These are phyloP conservation scores for Candida koratica DNA, from an alignment of 805 yeast species.

Conservation along the genomic window DNA sequence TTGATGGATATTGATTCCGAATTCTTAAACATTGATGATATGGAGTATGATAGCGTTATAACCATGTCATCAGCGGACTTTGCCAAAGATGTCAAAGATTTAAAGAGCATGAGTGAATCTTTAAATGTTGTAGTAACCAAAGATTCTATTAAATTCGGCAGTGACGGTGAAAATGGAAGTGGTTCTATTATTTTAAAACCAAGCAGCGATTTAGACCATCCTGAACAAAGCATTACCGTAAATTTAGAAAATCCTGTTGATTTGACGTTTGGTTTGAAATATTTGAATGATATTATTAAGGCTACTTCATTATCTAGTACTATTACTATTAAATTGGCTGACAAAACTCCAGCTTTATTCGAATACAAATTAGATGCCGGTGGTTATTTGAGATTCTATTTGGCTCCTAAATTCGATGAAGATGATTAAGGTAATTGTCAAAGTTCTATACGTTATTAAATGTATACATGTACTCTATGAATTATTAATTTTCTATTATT, in stretches of 20 bases:
- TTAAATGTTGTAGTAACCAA: slow-evolving; percentile 82
- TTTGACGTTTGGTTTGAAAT: slow-evolving; percentile 86
- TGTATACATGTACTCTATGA: neutral
- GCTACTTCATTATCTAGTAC: slow-evolving; percentile 75
- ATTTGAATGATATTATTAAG: slow-evolving; percentile 85
- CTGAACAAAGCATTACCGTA: slow-evolving; percentile 70
- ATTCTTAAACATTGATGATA: slow-evolving; percentile 87
- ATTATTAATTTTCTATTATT: too few relatives aligned
- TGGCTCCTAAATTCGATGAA: slow-evolving; percentile 97
- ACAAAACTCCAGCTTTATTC: slow-evolving; percentile 88
- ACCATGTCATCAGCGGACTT: slow-evolving; percentile 87
- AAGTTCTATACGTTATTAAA: neutral
- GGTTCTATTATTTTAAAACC: slow-evolving; percentile 88
- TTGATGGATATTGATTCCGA: slow-evolving; percentile 97
- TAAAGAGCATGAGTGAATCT: slow-evolving; percentile 82
- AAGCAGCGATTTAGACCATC: slow-evolving; percentile 71
- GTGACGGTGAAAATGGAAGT: slow-evolving; percentile 89
- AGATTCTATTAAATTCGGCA: slow-evolving; percentile 83
- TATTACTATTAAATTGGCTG: slow-evolving; percentile 82
- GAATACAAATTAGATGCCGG: slow-evolving; percentile 82
- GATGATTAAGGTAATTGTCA: too few relatives aligned
- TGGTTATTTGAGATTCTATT: slow-evolving; percentile 90
- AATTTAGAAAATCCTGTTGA: slow-evolving; percentile 83
- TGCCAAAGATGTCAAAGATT: slow-evolving; percentile 84
- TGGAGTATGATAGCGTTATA: slow-evolving; percentile 83